Evolutionary conservation across 2,329 filamentous ascomycete genomes (phyloP).

Genomic region (Xylaria sp.): DNA sequence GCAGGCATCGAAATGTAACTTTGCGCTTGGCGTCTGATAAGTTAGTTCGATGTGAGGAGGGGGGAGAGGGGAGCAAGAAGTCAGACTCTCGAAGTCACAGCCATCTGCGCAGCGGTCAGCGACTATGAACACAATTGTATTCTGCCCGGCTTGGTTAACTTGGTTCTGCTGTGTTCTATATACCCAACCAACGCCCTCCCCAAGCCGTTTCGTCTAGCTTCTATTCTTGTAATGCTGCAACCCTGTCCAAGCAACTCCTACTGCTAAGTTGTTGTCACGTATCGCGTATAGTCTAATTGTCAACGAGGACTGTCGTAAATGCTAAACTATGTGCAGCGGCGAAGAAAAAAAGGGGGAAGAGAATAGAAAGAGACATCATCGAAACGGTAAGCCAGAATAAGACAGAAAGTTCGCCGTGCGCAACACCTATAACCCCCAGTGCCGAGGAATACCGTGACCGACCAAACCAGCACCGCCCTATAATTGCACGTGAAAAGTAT

Average conservation of each 20-base stretch:
- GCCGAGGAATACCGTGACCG: conserved; percentile 18
- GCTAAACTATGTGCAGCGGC: conserved; percentile 31
- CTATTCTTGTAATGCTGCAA: conserved; percentile 41
- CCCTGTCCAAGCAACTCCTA: conserved; percentile 37
- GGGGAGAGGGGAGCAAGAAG: neutral
- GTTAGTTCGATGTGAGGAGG: conserved; percentile 5
- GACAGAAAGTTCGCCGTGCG: conserved; percentile 28
- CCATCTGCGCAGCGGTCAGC: conserved; percentile 11
- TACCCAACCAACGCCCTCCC: conserved; percentile 34
- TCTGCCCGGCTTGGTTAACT: conserved; percentile 25
- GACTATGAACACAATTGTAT: conserved; percentile 33
- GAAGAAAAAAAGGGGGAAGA: conserved; percentile 6
- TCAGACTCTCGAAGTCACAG: conserved; percentile 11
- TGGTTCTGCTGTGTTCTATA: conserved; percentile 38
- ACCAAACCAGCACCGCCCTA: conserved; percentile 30
- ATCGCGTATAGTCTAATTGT: conserved; percentile 42
- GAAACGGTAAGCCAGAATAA: conserved; percentile 11
- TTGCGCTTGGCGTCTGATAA: conserved; percentile 8
- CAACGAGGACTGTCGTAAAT: conserved; percentile 31
- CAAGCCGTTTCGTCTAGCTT: conserved; percentile 36
- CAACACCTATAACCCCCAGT: conserved; percentile 17
- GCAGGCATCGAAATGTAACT: conserved; percentile 23
- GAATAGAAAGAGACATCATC: neutral
- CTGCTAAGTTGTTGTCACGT: conserved; percentile 36
- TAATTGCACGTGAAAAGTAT: conserved; percentile 5